Evolutionary conservation across 2,329 filamentous ascomycete genomes (phyloP), one percentile per base, ranked within the genome.

Genomic region (Aureobasidium sp.): DNA sequence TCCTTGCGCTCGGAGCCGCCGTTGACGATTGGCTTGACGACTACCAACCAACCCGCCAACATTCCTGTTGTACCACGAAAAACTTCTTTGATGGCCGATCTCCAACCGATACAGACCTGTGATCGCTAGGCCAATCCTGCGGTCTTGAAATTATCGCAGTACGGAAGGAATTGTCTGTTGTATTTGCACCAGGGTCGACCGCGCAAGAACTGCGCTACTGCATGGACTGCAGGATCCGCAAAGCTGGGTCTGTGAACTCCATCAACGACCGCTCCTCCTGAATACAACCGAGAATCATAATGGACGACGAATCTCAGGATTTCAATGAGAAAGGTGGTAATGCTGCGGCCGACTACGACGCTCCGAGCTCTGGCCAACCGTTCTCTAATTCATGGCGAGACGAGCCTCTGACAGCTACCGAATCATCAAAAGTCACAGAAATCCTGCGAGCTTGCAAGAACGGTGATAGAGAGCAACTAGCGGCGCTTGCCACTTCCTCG

Each of bases 361-460:
- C 32, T 5, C 15, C 52, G 20, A 51, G 24, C 36, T 46, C 36
- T 51, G 44, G 44, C 59, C 43, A 55, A 34, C 68, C 68, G 13
- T 61, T 69, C 5, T 66, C 65, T 20, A 64, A 63, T 17, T 67
- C 63, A 39, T 68, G 67, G 67, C 63, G 66, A 48, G 37, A 61
- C 5, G 63, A 68, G 36, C 66, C 68, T 34, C 63, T 70, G 13
- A 62, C 65, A 10, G 37, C 61, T 15, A 43, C 48, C 20, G 63
- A 69, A 62, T 59, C 61, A 44, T 57, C 57, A 27, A 76, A 76
- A 65, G 68, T 70, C 8, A 57, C 65, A 46, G 50, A 66, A 9
- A 78, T 82, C 63, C 66, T 71, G 39, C 65, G 71, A 50, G 79
- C 79, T 36, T 80, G 79, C 67, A 65, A 69, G 12, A 68, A 73